phyloP scores from a whole-genome alignment of 139 green algal species.

The Edaphochlamys debaryana region DNA sequence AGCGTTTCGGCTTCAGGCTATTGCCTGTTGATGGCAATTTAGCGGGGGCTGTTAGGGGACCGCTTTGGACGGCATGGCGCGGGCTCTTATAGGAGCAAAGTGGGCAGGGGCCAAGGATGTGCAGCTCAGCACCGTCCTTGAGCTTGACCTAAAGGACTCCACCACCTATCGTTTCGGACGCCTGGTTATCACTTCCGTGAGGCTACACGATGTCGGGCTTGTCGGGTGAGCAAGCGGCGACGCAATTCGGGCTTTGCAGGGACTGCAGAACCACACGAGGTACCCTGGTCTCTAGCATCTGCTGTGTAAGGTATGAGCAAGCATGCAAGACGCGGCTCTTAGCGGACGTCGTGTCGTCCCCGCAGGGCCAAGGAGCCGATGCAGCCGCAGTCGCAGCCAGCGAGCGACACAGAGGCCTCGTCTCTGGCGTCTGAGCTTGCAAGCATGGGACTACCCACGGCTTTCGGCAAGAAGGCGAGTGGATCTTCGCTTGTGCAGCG shows the following conservation, averaged over 20 bases:
- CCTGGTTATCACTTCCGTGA: constrained; percentile 15
- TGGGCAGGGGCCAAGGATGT: constrained; percentile 1
- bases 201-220: constrained; percentile 13
- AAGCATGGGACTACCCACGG: not conserved
- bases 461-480: constrained; percentile 40
- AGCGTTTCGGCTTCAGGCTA: no score
- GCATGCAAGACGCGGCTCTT: no score
- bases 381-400: not conserved
- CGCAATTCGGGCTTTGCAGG: no score
- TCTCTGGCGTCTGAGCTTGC: constrained; percentile 8
- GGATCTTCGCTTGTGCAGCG: no score
- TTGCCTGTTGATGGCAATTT: no score
- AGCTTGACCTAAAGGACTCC: not conserved
- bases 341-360: no score
- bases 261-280: no score
- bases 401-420: constrained; percentile 9
- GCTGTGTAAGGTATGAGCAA: no score
- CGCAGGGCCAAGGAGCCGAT: not conserved
- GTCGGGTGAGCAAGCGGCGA: constrained; percentile 33
- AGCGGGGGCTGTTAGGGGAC: no score
- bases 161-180: constrained; percentile 20
- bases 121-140: constrained; percentile 13
- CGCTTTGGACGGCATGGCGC: no score
- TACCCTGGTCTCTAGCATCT: no score
- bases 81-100: no score